Evolutionary conservation across 2,329 filamentous ascomycete genomes (phyloP), one percentile per base, ranked within the genome.

Genomic region (Xylaria sp.): DNA sequence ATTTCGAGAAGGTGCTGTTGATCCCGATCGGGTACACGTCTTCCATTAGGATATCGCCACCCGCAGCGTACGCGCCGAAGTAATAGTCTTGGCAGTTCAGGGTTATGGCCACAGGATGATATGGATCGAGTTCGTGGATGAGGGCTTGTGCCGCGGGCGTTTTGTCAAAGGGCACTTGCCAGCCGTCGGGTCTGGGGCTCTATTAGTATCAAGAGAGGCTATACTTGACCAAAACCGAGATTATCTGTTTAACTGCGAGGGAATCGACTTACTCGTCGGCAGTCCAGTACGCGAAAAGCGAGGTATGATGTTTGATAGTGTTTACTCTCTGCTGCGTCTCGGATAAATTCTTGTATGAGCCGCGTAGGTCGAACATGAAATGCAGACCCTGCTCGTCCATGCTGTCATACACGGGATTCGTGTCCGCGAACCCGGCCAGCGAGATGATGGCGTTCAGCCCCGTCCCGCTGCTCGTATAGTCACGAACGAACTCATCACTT

Each of bases 31-130:
- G 86, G 71, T 89, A 89, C 0, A 81, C 80, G 68, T 89, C 86
- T 31, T 81, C 80, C 78, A 88, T 84, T 64, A 89, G 74, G 66
- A 88, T 82, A 70, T 89, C 86, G 3, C 83, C 81, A 17, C 83
- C 84, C 2, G 75, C 71, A 0, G 81, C 77, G 75, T 89, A 89
- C 12, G 82, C 74, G 2, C 75, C 73, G 71, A 86, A 89, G 74
- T 87, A 82, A 74, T 86, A 88, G 74, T 89, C 83, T 57, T 82
- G 79, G 77, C 87, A 89, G 75, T 88, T 89, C 46, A 89, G 79
- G 1, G 82, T 83, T 3, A 88, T 76, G 1, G 82, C 82, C 1
- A 87, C 81, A 0, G 86, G 86, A 74, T 89, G 87, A 73, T 88
- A 89, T 0, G 83, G 83, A 72, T 89, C 87, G 1, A 87, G 72